Evolutionary conservation across 1,284 basidiomycete species (phyloP), one percentile per base, ranked within the genome.

Genomic region (Austroboletus rostrupii): DNA sequence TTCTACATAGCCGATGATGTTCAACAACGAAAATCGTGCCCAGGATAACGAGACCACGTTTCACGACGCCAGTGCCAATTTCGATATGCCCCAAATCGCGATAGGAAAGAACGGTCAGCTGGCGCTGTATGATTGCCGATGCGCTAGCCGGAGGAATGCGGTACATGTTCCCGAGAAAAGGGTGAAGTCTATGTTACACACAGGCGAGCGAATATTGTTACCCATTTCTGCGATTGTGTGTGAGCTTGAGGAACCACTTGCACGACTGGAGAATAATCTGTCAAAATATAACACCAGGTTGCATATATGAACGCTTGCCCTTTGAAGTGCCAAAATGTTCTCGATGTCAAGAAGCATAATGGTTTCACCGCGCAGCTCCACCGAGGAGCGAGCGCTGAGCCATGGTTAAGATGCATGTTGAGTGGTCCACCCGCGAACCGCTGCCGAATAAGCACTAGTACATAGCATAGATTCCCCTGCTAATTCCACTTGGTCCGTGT

Each of bases 71-170:
- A 52, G 45, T 2, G 19, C 5, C 21, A 47, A 35, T 4, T 20
- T 38, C 10, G 39, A n/a, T 11, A 43, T 36, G 19, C 57, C 52
- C 62, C 61, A 66, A n/a, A 63, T 52, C 20, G 53, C 32, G 26
- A 53, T 42, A 2, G 42, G 53, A 52, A 12, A 63, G 38, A n/a
- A 67, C 64, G 1, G 49, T 19, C 29, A 62, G 48, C 26, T 49
- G 40, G 35, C 43, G 47, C 57, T 40, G 48, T 16, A 55, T 48
- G 48, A 21, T 45, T 12, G 45, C 23, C 8, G 50, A 26, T 8
- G 45, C 2, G 23, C 17, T 45, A 26, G 36, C 14, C 23, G 48
- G 41, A 26, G 39, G 28, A 13, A 58, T 48, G 21, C 41, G 23
- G 33, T 46, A 26, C 17, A 41, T 4, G 13, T 8, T n/a, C 8